These are phyloP conservation scores for Heterobasidion parviporum DNA, from an alignment of 1,284 basidiomycete genomes.

Conservation along the genomic window DNA sequence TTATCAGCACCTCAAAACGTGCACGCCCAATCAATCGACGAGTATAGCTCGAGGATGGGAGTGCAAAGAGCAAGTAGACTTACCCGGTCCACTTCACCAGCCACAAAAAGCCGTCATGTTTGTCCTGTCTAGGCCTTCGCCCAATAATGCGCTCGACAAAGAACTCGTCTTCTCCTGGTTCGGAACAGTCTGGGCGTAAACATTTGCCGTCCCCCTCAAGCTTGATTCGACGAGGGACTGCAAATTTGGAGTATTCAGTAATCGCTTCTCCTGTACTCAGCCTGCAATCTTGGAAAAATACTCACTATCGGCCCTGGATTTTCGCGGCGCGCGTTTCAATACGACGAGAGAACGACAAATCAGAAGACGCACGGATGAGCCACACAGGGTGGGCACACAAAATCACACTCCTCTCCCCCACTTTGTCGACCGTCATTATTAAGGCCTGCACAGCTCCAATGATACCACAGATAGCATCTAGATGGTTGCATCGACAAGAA, in stretches of 20 bases:
- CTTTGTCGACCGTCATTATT: conserved; percentile 14
- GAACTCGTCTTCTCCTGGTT: conserved; percentile 13
- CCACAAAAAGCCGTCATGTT: conserved; percentile 16
- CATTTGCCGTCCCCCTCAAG: neutral
- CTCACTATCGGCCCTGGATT: neutral
- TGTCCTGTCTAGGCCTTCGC: conserved; percentile 12
- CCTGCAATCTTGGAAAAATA: neutral
- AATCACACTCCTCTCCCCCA: conserved; percentile 16
- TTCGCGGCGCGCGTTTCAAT: too few species aligned
- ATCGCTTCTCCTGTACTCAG: neutral
- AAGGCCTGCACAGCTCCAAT: conserved; percentile 25
- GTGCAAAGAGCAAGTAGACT: neutral
- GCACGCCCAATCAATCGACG: neutral
- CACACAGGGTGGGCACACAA: conserved; percentile 20
- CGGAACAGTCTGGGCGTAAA: conserved; percentile 7
- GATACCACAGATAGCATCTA: conserved; percentile 28
- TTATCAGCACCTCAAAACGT: neutral
- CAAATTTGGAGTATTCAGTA: neutral
- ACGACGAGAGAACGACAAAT: neutral
- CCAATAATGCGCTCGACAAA: conserved; percentile 26
- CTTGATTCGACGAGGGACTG: conserved; percentile 5
- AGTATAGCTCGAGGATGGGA: neutral
- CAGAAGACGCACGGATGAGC: conserved; percentile 6
- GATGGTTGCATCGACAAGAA: neutral
- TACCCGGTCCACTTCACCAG: conserved; percentile 30